phyloP scores from a whole-genome alignment of 768 basidiomycete species.

The Tricholoma furcatifolium region DNA sequence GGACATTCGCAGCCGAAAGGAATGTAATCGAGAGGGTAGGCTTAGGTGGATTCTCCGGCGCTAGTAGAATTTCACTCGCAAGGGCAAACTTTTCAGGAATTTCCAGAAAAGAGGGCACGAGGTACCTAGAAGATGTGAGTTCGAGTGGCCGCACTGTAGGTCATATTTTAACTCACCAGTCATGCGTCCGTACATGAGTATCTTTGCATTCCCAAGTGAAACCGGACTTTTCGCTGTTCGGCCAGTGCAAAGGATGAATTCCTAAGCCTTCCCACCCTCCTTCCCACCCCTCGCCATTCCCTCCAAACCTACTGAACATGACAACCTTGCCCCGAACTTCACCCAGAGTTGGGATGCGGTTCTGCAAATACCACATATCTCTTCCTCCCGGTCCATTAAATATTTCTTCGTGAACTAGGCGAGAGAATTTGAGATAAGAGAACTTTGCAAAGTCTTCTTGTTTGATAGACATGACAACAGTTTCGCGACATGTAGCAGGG shows the following conservation, averaged over 20 bases:
- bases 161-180: constrained; percentile 58
- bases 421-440: constrained; percentile 53
- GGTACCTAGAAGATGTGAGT: constrained; percentile 54
- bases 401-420: constrained; percentile 66
- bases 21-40: constrained; percentile 72
- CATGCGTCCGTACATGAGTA: constrained; percentile 72
- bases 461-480: constrained; percentile 85
- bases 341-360: constrained; percentile 76
- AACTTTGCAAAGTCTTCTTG: constrained; percentile 70
- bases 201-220: constrained; percentile 80
- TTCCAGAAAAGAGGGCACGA: constrained; percentile 71
- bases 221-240: constrained; percentile 67
- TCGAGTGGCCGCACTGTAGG: not conserved
- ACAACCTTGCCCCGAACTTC: constrained; percentile 86
- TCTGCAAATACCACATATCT: constrained; percentile 80
- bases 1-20: constrained; percentile 79
- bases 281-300: constrained; percentile 67
- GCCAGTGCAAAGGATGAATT: constrained; percentile 87
- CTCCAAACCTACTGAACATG: constrained; percentile 85
- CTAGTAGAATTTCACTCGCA: constrained; percentile 52
- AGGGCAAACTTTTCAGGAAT: constrained; percentile 80
- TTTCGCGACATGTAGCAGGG: constrained; percentile 59
- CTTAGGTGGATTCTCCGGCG: constrained; percentile 24
- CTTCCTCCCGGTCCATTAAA: constrained; percentile 47
- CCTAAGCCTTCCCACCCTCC: constrained; percentile 69